Percentiles rank a stretch among this genome's conserved stretches.
Conservation (phyloP, 2,329 filamentous ascomycete species). For the Xenosphaeropsis pyriputrescens region DNA sequence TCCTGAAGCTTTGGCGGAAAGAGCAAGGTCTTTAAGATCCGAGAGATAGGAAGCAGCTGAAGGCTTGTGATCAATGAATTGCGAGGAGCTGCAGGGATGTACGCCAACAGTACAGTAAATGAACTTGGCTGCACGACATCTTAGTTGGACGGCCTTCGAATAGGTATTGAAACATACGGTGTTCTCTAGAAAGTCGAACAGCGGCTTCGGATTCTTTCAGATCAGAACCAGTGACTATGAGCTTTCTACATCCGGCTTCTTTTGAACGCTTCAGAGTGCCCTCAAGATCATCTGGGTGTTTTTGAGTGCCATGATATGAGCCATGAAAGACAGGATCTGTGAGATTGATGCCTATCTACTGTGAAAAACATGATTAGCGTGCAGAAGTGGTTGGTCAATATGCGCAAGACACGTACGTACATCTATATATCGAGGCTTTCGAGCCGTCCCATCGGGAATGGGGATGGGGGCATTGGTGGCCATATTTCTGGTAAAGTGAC, state of each 20-base stretch:
- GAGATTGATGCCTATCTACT: conserved; percentile 83
- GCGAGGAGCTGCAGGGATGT: conserved; percentile 75
- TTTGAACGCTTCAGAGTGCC: conserved; percentile 67
- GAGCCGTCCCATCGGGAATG: no score
- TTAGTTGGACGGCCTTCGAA: conserved; percentile 2
- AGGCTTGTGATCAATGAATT: conserved; percentile 50
- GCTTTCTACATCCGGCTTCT: conserved; percentile 68
- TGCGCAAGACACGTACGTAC: conserved; percentile 23
- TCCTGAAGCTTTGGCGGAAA: conserved; percentile 29
- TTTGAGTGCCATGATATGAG: conserved; percentile 64
- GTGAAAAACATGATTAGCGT: not conserved
- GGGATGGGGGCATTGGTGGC: no score
- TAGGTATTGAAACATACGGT: conserved; percentile 38
- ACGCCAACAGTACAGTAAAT: conserved; percentile 89
- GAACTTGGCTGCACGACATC: conserved; percentile 42
- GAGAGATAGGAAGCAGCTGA: conserved; percentile 31
- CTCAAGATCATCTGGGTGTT: conserved; percentile 58
- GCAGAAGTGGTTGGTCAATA: conserved; percentile 1
- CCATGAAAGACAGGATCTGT: conserved; percentile 85
- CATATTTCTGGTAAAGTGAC: no score
- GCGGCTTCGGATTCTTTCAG: conserved; percentile 64
- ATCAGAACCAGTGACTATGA: conserved; percentile 89
- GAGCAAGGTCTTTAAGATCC: conserved; percentile 49
- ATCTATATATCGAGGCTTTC: conserved; percentile 43
- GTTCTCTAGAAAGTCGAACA: conserved; percentile 55